These are phyloP conservation scores for Lachnellula arida DNA, from an alignment of 2,329 filamentous ascomycete species.

Conservation along the genomic window DNA sequence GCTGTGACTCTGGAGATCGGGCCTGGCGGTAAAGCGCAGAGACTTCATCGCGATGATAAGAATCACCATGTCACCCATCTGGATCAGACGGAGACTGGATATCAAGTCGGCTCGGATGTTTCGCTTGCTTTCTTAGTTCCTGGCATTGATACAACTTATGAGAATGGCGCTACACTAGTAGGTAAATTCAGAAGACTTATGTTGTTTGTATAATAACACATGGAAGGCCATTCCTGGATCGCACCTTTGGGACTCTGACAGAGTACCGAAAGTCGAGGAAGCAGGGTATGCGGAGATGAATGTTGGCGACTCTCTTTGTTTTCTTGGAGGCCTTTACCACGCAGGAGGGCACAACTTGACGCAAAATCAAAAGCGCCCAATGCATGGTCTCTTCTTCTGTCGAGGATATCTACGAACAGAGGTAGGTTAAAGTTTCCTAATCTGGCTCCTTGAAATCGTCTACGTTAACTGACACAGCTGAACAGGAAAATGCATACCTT, in stretches of 20 bases:
- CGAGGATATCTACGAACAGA: constrained; percentile 14
- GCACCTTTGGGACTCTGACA: constrained; percentile 13
- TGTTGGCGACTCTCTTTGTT: constrained; percentile 10
- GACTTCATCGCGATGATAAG: constrained; percentile 18
- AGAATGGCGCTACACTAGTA: constrained; percentile 18
- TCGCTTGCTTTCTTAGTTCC: constrained; percentile 15
- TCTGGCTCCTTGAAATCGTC: too few species aligned
- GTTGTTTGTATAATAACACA: background rate
- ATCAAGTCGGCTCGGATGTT: constrained; percentile 12
- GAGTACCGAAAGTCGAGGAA: constrained; percentile 9
- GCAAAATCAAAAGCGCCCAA: constrained; percentile 11
- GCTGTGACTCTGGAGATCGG: constrained; percentile 23
- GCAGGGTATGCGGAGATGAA: constrained; percentile 12
- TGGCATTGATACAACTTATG: constrained; percentile 12
- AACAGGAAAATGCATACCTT: constrained; percentile 20
- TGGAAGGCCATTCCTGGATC: constrained; percentile 13
- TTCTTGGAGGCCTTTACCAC: constrained; percentile 13
- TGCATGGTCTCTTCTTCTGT: constrained; percentile 16
- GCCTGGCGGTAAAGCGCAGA: constrained; percentile 16
- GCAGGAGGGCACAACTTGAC: constrained; percentile 14
- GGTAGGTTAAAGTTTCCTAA: background rate
- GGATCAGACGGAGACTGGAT: constrained; percentile 15
- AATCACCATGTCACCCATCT: constrained; percentile 14
- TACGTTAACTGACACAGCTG: too few species aligned
- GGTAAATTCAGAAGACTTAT: background rate